Percentiles rank a stretch among this genome's conserved stretches.
phyloP scores from a whole-genome alignment of 2,329 filamentous ascomycete genomes.

The Colletotrichum plurivorum region DNA sequence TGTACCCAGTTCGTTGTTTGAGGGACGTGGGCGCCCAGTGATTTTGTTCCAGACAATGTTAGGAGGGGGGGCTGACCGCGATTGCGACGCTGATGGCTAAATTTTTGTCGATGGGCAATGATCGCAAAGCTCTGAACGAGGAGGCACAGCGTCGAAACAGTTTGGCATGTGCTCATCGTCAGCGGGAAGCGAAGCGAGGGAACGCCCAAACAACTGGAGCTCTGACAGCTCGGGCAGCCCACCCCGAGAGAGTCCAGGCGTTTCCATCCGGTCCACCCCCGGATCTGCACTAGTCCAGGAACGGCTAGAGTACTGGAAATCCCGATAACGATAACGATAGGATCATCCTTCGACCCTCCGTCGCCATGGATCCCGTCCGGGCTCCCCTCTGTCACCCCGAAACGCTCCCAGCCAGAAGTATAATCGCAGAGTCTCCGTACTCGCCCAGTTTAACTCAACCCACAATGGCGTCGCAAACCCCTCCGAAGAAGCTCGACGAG shows the following conservation, averaged over 20 bases:
- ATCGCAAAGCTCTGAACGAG: not conserved
- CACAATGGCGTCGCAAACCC: constrained; percentile 42
- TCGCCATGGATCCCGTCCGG: constrained; percentile 29
- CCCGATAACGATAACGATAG: constrained; percentile 39
- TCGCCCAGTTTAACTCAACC: constrained; percentile 12
- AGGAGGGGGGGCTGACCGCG: constrained; percentile 13
- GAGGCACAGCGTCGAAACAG: not conserved
- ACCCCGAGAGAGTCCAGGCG: constrained; percentile 33
- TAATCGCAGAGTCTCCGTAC: constrained; percentile 4
- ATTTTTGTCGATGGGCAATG: not conserved
- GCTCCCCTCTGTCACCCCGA: constrained; percentile 35
- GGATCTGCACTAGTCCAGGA: constrained; percentile 35
- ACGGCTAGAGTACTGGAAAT: constrained; percentile 17
- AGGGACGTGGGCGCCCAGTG: constrained; percentile 5
- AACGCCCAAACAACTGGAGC: constrained; percentile 29
- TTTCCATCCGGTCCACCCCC: constrained; percentile 38
- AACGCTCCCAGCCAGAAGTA: constrained; percentile 18
- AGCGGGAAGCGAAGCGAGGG: constrained; percentile 1
- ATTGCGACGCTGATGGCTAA: not conserved
- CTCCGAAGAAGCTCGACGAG: constrained; percentile 57
- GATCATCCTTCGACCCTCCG: constrained; percentile 38
- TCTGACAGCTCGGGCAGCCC: constrained; percentile 26
- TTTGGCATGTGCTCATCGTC: constrained; percentile 7
- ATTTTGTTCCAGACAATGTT: constrained; percentile 21
- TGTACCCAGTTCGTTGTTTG: constrained; percentile 3